These are phyloP conservation scores for Athelia sp. DNA, from an alignment of 1,284 basidiomycete genomes.

Conservation along the genomic window DNA sequence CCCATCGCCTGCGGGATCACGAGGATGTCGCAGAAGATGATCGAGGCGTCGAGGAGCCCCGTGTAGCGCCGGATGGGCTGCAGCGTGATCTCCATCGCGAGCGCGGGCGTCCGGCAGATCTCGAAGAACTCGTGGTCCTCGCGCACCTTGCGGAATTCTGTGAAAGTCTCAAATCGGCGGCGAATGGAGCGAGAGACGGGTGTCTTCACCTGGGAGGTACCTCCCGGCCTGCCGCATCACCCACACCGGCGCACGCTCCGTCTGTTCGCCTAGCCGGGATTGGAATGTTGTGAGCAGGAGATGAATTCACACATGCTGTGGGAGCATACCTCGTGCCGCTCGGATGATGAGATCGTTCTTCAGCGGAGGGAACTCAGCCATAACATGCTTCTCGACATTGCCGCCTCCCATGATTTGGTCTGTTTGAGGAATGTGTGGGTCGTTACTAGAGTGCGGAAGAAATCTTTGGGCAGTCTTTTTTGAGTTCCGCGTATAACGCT, in stretches of 20 bases:
- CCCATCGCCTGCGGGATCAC: constrained; percentile 96
- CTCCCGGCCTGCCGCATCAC: constrained; percentile 98
- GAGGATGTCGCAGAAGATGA: constrained; percentile 96
- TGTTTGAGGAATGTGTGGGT: too few species aligned
- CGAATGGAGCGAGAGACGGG: background rate
- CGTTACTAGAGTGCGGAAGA: too few species aligned
- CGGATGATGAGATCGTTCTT: constrained; percentile 89
- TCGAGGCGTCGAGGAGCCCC: constrained; percentile 85
- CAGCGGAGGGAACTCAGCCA: constrained; percentile 62
- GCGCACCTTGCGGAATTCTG: constrained; percentile 85
- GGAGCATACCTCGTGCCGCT: constrained; percentile 69
- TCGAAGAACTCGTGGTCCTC: constrained; percentile 89
- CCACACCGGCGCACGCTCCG: constrained; percentile 94
- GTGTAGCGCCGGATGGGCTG: constrained; percentile 88
- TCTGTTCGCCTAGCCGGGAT: constrained; percentile 69
- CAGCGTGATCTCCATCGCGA: constrained; percentile 84
- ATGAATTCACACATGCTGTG: constrained; percentile 1
- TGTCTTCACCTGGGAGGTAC: constrained; percentile 81
- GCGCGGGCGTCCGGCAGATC: constrained; percentile 82
- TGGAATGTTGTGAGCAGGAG: constrained; percentile 1
- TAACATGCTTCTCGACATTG: constrained; percentile 12
- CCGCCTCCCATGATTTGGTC: background rate
- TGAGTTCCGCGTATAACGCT: background rate
- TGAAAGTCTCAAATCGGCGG: background rate
- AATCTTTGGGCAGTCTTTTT: background rate